Evolutionary conservation across 164 flowering plant species (phyloP).

Genomic region (Sextonia rubra): DNA sequence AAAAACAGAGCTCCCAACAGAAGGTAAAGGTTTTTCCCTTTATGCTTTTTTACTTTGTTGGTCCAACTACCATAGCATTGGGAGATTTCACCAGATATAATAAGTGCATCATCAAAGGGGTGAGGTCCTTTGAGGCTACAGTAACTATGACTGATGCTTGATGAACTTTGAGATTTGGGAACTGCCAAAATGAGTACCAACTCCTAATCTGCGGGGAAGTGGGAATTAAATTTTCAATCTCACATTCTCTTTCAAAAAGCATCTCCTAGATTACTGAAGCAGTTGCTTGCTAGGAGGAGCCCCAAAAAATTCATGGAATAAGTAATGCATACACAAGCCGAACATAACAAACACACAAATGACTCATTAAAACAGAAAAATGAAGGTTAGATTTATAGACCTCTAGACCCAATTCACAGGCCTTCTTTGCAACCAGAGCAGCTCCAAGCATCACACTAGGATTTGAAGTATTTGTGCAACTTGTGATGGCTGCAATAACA

Average conservation of each 20-base stretch:
- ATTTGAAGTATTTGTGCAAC: slow-evolving; percentile 95
- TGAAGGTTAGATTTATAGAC: slow-evolving; percentile 25
- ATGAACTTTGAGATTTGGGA: neutral
- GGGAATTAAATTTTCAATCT: neutral
- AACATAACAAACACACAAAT: neutral
- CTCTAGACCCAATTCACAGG: slow-evolving; percentile 78
- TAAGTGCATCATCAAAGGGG: neutral
- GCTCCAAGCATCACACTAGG: slow-evolving; percentile 99
- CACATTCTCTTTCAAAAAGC: neutral
- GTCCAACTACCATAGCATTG: neutral
- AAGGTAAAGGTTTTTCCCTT: neutral
- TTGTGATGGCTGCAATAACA: slow-evolving; percentile 95
- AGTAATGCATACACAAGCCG: neutral
- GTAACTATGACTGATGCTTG: neutral
- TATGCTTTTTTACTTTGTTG: neutral
- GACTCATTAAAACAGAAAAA: neutral
- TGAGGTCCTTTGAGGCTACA: neutral
- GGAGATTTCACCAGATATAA: neutral
- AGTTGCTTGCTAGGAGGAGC: neutral
- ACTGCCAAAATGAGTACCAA: no score
- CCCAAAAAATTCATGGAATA: neutral
- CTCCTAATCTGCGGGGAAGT: neutral
- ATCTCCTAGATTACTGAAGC: neutral
- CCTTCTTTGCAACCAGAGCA: slow-evolving; percentile 88
- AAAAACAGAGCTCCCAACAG: neutral